Base-by-base conservation (phyloP, 768 basidiomycete genomes). In the Pulveroboletus sp. region DNA sequence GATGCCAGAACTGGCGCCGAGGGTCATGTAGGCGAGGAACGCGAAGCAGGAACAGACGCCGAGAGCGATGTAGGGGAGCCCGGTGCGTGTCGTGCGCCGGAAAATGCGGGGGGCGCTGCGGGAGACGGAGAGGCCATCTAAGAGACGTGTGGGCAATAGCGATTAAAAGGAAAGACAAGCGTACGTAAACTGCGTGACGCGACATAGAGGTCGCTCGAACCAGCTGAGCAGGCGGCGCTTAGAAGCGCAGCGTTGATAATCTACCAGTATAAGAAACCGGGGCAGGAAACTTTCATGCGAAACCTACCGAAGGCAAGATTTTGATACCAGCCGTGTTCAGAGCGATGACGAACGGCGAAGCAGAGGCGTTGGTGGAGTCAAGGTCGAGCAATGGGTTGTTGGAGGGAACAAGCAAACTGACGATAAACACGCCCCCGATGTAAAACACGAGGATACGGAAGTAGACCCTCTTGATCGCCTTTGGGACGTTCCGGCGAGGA, bases 341-440 rank as follows among this genome's bases (percentile, higher is more conserved):
- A 7, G 80, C 82, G 40, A 84, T 80, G 50, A 83, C 81, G 61
- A 81, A 82, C 4, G 82, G 75, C 40, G 76, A 75, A 5, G 70
- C 72, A 11, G 74, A 67, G 31, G 78, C 77, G 32, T 72, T 74
- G 36, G 44, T 50, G 12, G 64, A 62, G 33, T 61, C 61, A 23
- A 77, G 59, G 49, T 69, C 54, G 23, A 80, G 72, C 14, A 67
- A 55, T 6, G 66, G 55, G 54, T 78, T 67, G 64, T 72, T 74
- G 33, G 75, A 78, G 11, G 75, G 72, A 13, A 79, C 76, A 47
- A 80, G 70, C 23, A 81, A 57, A 31, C 75, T 75, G 44, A 80
- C 75, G 41, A 78, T 54, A 58, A 76, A 64, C 3, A 70, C 70
- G 16, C 77, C 75, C 7, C 69, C 56, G 16, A 71, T 60, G 46